Percentiles rank a stretch among this genome's conserved stretches.
These are phyloP conservation scores for Gnaphalium uliginosum DNA, from an alignment of 129 eudicot species.

Conservation along the genomic window DNA sequence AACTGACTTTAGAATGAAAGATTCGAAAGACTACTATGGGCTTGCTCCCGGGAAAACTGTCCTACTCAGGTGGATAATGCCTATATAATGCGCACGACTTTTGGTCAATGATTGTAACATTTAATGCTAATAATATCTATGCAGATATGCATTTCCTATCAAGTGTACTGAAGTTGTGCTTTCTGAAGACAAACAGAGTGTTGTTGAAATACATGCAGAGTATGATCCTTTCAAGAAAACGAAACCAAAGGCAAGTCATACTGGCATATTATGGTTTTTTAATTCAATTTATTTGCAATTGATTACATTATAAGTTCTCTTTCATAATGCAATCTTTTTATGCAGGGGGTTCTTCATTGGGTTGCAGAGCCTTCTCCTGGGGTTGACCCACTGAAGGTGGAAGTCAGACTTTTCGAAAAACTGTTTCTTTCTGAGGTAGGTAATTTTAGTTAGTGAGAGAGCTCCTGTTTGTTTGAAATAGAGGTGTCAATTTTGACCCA, in stretches of 20 bases:
- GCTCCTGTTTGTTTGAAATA: background rate
- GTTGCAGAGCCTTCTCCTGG: slow-evolving; percentile 86
- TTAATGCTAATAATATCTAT: slow-evolving; percentile 10
- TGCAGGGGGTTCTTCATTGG: slow-evolving; percentile 98
- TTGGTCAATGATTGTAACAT: background rate
- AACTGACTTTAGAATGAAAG: slow-evolving; percentile 80
- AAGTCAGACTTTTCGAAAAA: slow-evolving; percentile 78
- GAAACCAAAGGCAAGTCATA: slow-evolving; percentile 80
- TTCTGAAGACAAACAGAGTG: slow-evolving; percentile 77
- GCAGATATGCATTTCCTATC: slow-evolving; percentile 88
- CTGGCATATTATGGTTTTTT: background rate
- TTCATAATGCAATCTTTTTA: background rate
- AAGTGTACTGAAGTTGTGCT: slow-evolving; percentile 86
- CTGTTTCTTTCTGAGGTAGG: slow-evolving; percentile 74
- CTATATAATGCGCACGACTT: slow-evolving; percentile 3
- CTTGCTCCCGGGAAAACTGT: slow-evolving; percentile 96
- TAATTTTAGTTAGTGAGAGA: background rate
- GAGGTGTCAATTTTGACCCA: background rate
- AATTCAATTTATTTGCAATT: background rate
- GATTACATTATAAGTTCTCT: background rate
- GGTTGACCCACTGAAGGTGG: slow-evolving; percentile 75
- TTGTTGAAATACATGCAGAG: slow-evolving; percentile 80
- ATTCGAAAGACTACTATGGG: slow-evolving; percentile 95
- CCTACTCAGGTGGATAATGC: slow-evolving; percentile 62
- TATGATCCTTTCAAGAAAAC: slow-evolving; percentile 81